A percentile compares a stretch with the other conserved stretches of the same genome.
Evolutionary conservation across 805 yeast genomes (phyloP).

Genomic region (Candida tibetensis): DNA sequence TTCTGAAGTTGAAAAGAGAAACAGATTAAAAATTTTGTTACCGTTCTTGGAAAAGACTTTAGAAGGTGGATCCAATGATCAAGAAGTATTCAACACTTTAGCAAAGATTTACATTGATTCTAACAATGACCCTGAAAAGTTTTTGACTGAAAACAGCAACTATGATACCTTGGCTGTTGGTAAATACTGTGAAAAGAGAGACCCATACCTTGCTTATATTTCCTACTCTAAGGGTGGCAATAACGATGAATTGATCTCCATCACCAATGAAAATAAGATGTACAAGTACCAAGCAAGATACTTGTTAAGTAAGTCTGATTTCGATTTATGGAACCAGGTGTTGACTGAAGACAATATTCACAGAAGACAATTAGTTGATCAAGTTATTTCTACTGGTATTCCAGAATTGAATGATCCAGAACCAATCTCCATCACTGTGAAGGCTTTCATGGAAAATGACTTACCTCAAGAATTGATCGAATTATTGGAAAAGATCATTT

Average conservation of each 20-base stretch:
- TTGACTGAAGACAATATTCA: constrained; percentile 73
- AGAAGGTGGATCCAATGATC: constrained; percentile 80
- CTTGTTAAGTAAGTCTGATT: constrained; percentile 83
- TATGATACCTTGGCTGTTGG: constrained; percentile 96
- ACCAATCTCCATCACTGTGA: constrained; percentile 89
- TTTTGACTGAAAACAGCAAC: constrained; percentile 82
- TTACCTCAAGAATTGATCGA: constrained; percentile 91
- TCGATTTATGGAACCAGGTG: constrained; percentile 77
- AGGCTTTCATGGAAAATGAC: constrained; percentile 94
- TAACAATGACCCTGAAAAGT: constrained; percentile 95
- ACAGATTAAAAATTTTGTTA: constrained; percentile 82
- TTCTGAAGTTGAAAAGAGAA: constrained; percentile 93
- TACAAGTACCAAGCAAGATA: constrained; percentile 99
- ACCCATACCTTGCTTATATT: constrained; percentile 95
- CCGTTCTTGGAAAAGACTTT: constrained; percentile 92
- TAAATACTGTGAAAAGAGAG: constrained; percentile 98
- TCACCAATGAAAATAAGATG: constrained; percentile 97
- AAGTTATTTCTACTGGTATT: constrained; percentile 92
- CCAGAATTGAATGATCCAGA: constrained; percentile 92
- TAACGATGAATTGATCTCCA: constrained; percentile 82
- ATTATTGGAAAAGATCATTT: constrained; percentile 88
- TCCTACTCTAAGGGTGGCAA: constrained; percentile 95
- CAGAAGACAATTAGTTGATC: constrained; percentile 89
- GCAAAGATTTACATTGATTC: constrained; percentile 98
- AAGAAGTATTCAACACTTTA: constrained; percentile 88